These are phyloP conservation scores for Cryphonectria nitschkei DNA, from an alignment of 2,329 filamentous ascomycete species.

Conservation along the genomic window DNA sequence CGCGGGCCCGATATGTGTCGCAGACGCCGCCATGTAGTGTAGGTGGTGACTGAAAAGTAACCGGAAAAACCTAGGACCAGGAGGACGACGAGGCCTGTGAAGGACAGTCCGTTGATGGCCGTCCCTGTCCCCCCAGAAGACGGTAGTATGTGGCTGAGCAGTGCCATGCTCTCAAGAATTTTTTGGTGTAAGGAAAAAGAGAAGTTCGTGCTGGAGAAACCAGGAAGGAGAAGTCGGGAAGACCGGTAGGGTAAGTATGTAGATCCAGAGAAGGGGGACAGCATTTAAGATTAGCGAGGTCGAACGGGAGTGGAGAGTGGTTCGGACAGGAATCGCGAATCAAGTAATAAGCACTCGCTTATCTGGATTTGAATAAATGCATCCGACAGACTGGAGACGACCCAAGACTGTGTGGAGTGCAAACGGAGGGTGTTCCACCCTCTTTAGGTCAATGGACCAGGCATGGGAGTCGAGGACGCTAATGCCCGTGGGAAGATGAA, in stretches of 20 bases:
- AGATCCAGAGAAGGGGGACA: slow-evolving; percentile 5
- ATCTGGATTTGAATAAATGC: slow-evolving; percentile 27
- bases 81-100: slow-evolving; percentile 21
- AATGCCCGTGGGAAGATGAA: slow-evolving; percentile 24
- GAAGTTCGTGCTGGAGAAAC: neutral
- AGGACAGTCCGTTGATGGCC: slow-evolving; percentile 11
- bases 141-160: slow-evolving; percentile 21
- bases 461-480: slow-evolving; percentile 28
- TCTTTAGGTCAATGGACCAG: slow-evolving; percentile 17
- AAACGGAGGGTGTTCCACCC: slow-evolving; percentile 18
- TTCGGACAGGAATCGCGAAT: slow-evolving; percentile 1
- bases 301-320: neutral
- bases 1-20: slow-evolving; percentile 36
- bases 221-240: slow-evolving; percentile 17
- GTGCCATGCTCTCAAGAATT: slow-evolving; percentile 16
- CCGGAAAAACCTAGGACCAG: slow-evolving; percentile 27
- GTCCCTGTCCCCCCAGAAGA: slow-evolving; percentile 5
- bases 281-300: slow-evolving; percentile 17
- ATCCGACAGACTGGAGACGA: slow-evolving; percentile 32
- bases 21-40: slow-evolving; percentile 34
- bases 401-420: slow-evolving; percentile 21
- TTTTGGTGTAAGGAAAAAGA: neutral
- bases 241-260: slow-evolving; percentile 13
- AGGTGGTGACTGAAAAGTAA: slow-evolving; percentile 30
- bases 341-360: slow-evolving; percentile 28